Evolutionary conservation across 1,284 basidiomycete genomes (phyloP).

Genomic region (Neolentinus lepideus): DNA sequence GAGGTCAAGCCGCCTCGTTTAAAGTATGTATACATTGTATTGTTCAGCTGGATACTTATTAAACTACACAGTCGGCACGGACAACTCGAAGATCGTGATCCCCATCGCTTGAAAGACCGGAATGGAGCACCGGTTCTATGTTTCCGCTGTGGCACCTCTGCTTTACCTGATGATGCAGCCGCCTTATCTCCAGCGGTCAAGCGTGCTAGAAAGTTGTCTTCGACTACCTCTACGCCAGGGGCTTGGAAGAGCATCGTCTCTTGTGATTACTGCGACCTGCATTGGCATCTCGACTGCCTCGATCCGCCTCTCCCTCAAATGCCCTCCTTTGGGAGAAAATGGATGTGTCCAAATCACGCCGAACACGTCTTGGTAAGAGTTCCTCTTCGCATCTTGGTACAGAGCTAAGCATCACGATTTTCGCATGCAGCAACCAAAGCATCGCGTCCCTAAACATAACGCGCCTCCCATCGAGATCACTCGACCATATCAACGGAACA

Average conservation of each 20-base stretch:
- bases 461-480: constrained; percentile 64
- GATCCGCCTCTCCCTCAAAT: constrained; percentile 84
- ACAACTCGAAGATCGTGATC: constrained; percentile 87
- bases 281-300: constrained; percentile 97
- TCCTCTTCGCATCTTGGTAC: constrained; percentile 8
- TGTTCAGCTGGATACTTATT: constrained; percentile 9
- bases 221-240: constrained; percentile 27
- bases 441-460: constrained; percentile 68
- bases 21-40: constrained; percentile 50
- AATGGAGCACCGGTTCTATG: constrained; percentile 81
- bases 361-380: constrained; percentile 67
- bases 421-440: constrained; percentile 54
- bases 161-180: constrained; percentile 45
- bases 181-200: constrained; percentile 47
- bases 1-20: constrained; percentile 71
- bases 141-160: constrained; percentile 82
- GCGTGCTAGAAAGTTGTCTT: constrained; percentile 38
- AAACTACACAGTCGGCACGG: constrained; percentile 69
- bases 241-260: constrained; percentile 74
- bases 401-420: neutral
- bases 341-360: constrained; percentile 98
- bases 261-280: constrained; percentile 92
- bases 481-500: constrained; percentile 70
- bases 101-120: constrained; percentile 80
- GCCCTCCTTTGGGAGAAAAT: constrained; percentile 86